Percentiles rank a stretch among this genome's conserved stretches.
These are phyloP conservation scores for Citrus unshiu DNA, from an alignment of 345 rosid genomes.

Conservation along the genomic window DNA sequence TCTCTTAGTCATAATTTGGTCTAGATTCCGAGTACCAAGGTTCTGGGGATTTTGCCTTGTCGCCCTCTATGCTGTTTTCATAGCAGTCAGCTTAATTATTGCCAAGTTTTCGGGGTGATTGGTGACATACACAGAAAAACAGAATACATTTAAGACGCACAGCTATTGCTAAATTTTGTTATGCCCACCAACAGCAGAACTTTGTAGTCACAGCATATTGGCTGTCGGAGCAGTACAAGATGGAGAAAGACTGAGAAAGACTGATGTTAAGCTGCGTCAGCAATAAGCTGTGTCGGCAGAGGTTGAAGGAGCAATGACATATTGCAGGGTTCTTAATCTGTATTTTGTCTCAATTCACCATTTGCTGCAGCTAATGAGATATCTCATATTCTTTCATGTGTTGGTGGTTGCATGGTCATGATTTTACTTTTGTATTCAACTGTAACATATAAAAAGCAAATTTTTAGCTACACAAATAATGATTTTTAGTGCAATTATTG, in stretches of 20 bases:
- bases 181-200: neutral
- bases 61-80: slow-evolving; percentile 69
- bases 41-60: slow-evolving; percentile 97
- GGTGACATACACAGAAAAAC: neutral
- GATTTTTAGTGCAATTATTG: neutral
- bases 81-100: slow-evolving; percentile 58
- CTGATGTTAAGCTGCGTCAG: neutral
- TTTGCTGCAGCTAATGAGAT: neutral
- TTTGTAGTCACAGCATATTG: neutral
- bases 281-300: neutral
- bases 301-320: neutral
- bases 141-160: neutral
- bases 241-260: neutral
- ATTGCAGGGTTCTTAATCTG: slow-evolving; percentile 18
- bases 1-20: slow-evolving; percentile 85
- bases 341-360: neutral
- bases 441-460: neutral
- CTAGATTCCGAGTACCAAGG: slow-evolving; percentile 83
- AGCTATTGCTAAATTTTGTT: neutral
- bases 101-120: slow-evolving; percentile 56
- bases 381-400: neutral
- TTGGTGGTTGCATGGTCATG: neutral
- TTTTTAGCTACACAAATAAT: neutral
- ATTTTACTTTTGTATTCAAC: neutral
- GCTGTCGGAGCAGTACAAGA: neutral